Evolutionary conservation across 257 asterid genomes (phyloP), one percentile per base, ranked within the genome.

Genomic region (Jacaranda mimosifolia): DNA sequence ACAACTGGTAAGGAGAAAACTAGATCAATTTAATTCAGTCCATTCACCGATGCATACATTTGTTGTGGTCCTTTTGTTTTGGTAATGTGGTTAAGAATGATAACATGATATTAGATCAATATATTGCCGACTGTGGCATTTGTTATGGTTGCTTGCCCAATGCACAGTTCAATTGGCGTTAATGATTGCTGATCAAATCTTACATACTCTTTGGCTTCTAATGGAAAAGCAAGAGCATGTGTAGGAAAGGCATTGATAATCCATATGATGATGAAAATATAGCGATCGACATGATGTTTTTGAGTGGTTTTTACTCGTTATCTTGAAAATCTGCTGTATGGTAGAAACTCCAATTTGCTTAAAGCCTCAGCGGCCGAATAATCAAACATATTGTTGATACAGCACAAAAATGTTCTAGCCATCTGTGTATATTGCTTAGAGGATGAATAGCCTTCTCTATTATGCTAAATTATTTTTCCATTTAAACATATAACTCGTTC

Each of bases 1-100:
- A 83, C 84, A 59, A 83, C 84, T 72, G 87, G 84, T 83, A 76
- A 83, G 85, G 63, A 73, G 17, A 52, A 56, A 26, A 32, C 69
- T 38, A 19, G 39, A 7, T 53, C 46, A 42, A 4, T 63, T 26
- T 3, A 35, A 7, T 11, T 14, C 39, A 57, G 2, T 70, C 13
- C 18, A 55, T 68, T 32, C 15, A 10, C 55, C 21, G 14, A 17
- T 15, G 56, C 77, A 18, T 18, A 4, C n/a, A 11, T 15, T 14
- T 38, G 38, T 9, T 6, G 21, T 65, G 9, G 38, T 17, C 46
- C 52, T 6, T 42, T 68, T 3, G 19, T 39, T 64, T 15, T 17
- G 9, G 5, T 40, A 40, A 18, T 57, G 11, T 19, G n/a, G 48
- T 35, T 4, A 17, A 52, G 18, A 72, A 73, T 73, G 60, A 43